phyloP scores from a whole-genome alignment of 1,139 yeast genomes.

The Nadsonia commutata region DNA sequence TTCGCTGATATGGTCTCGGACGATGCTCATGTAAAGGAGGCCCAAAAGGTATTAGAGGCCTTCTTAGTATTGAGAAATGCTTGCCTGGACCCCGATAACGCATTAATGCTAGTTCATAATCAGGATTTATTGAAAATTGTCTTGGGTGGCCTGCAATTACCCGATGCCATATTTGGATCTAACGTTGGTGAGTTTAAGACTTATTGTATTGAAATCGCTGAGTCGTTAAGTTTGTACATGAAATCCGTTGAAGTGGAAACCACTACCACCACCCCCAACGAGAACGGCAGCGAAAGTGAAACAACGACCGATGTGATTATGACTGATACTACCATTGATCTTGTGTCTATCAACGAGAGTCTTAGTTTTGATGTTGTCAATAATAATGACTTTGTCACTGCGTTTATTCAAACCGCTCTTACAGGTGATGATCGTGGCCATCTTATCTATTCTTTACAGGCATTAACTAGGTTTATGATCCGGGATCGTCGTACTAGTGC shows the following conservation, averaged over 20 bases:
- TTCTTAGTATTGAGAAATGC: constrained; percentile 64
- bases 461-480: constrained; percentile 26
- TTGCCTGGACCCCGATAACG: constrained; percentile 70
- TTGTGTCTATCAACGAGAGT: too few species aligned
- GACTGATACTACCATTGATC: too few species aligned
- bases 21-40: constrained; percentile 20
- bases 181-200: constrained; percentile 45
- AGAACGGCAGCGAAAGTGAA: too few species aligned
- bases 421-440: constrained; percentile 23
- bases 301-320: too few species aligned
- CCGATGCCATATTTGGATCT: constrained; percentile 27
- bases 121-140: constrained; percentile 23
- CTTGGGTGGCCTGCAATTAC: constrained; percentile 32
- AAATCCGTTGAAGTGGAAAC: constrained; percentile 50
- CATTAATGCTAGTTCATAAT: constrained; percentile 57
- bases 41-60: constrained; percentile 42
- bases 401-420: constrained; percentile 14
- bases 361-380: too few species aligned
- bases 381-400: constrained; percentile 24
- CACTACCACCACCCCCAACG: too few species aligned
- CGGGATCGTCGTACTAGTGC: constrained; percentile 25
- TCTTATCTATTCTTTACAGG: constrained; percentile 25
- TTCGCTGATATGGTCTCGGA: constrained; percentile 7
- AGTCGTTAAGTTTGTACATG: constrained; percentile 69
- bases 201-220: constrained; percentile 67